Evolutionary conservation across 2,329 filamentous ascomycete species (phyloP).

Genomic region (Fusarium pseudograminearum): DNA sequence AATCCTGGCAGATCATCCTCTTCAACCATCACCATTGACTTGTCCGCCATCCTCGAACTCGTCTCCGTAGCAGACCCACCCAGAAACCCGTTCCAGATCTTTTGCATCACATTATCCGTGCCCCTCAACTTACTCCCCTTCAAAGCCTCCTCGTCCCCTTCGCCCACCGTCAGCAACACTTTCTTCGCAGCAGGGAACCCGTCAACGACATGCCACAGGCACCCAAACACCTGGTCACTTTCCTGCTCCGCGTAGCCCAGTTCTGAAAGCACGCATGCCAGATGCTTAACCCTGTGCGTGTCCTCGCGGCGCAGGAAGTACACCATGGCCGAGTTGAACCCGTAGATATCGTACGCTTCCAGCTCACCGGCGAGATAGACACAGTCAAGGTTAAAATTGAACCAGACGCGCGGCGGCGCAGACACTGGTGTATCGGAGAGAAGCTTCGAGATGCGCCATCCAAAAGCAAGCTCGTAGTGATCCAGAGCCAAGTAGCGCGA

Average conservation of each 20-base stretch:
- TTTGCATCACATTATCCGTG: conserved; percentile 58
- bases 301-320: conserved; percentile 61
- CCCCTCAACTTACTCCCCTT: conserved; percentile 48
- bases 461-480: conserved; percentile 61
- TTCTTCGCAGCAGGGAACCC: conserved; percentile 54
- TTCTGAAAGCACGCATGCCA: conserved; percentile 60
- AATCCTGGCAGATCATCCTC: conserved; percentile 58
- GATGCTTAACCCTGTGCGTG: conserved; percentile 57
- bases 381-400: conserved; percentile 62
- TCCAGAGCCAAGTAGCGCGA: conserved; percentile 56
- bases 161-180: conserved; percentile 57
- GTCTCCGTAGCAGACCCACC: conserved; percentile 55
- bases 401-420: conserved; percentile 57
- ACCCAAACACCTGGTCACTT: conserved; percentile 60
- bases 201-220: conserved; percentile 62
- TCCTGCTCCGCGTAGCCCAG: conserved; percentile 58
- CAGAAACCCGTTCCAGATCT: conserved; percentile 62
- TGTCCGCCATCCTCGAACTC: conserved; percentile 55
- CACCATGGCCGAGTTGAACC: conserved; percentile 62
- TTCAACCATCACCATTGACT: conserved; percentile 59
- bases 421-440: conserved; percentile 52
- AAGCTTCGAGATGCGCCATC: conserved; percentile 60
- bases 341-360: conserved; percentile 60
- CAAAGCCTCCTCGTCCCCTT: conserved; percentile 53
- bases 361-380: conserved; percentile 62